Conservation (phyloP, 371 early-diverging fungal genomes). For the Apophysomyces elegans region DNA sequence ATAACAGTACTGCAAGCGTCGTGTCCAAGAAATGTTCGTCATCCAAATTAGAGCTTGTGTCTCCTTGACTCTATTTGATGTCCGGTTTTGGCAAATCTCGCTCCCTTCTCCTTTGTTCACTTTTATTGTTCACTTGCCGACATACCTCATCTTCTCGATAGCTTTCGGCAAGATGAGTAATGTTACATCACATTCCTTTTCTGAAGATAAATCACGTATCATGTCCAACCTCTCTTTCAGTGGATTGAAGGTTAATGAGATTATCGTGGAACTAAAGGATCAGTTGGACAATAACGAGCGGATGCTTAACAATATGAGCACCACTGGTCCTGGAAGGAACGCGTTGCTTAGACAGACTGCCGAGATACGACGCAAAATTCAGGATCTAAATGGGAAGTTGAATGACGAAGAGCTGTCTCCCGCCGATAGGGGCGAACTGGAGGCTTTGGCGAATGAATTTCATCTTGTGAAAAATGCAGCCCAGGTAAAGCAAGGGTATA, state of each 20-base stretch:
- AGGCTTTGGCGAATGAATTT: neutral
- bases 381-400: neutral
- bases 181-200: neutral
- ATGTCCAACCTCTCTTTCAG: neutral
- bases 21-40: too few species aligned
- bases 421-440: neutral
- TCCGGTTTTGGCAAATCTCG: too few species aligned
- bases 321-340: neutral
- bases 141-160: neutral
- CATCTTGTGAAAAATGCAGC: neutral
- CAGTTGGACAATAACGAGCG: slow-evolving; percentile 7
- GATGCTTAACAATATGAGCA: neutral
- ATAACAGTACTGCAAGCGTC: too few species aligned
- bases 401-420: neutral
- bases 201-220: neutral
- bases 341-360: slow-evolving; percentile 4
- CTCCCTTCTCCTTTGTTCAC: neutral
- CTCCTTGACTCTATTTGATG: too few species aligned
- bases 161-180: neutral
- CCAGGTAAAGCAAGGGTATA: neutral
- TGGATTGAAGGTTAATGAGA: neutral
- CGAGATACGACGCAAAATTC: slow-evolving; percentile 3
- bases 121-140: neutral
- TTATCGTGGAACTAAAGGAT: neutral
- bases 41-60: too few species aligned